Base-by-base conservation (phyloP, 805 yeast genomes). In the Diddensiella santjacobensis region DNA sequence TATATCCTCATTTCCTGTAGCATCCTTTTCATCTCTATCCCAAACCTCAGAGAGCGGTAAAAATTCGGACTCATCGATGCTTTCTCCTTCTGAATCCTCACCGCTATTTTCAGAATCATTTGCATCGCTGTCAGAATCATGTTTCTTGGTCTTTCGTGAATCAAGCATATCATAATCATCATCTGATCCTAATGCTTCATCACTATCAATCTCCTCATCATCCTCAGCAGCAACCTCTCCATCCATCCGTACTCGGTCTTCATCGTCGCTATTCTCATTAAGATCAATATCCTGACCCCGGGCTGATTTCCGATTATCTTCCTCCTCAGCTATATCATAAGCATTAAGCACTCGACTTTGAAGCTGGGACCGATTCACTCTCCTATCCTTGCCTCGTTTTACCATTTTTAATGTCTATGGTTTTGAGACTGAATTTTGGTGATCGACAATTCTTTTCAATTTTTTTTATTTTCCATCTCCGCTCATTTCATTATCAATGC, bases 101-200 rank as follows among this genome's bases (percentile, higher is more conserved):
- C 70, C 75, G 6, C 73, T 77, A 13, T 67, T 69, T n/a, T 66
- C 73, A 2, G 66, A 68, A 23, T 63, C 64, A 24, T 86, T 78
- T 63, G 6, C 8, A 17, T 35, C 38, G 20, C 15, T 15, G 15
- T 8, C 20, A 6, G 6, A 6, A 17, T 78, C 76, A 57, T 82
- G 31, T 18, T 33, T 40, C 38, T 42, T 36, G 11, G 13, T 26
- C 8, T 38, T 26, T 26, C 18, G 24, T 20, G 44, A 38, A 39
- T 10, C 49, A 22, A 31, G 36, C 36, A 53, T 17, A 23, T 49
- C 84, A 46, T 73, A 76, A 47, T 81, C 87, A 50, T 75, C 79
- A 45, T 81, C 87, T 56, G 93, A 83, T 0, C 93, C 96, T 50
- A 87, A 67, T 0, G 95, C 96, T 58, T 85, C 96, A 64, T 89